Base-by-base conservation (phyloP, 192 early-diverging fungal genomes). In the Pilobolus umbonatus region DNA sequence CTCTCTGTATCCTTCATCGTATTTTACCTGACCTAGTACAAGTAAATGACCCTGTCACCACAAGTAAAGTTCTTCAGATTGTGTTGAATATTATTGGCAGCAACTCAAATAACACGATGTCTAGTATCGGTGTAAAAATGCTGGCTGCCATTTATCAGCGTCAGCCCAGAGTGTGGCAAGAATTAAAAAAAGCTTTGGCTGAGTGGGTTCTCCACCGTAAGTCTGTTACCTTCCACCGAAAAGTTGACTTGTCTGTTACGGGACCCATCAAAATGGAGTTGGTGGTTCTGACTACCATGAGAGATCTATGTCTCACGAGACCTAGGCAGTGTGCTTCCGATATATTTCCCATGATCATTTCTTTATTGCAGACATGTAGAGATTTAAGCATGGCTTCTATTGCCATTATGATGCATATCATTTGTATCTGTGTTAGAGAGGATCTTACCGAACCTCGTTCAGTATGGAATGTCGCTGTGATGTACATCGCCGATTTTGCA, bases 161-260 rank as follows among this genome's bases (percentile, higher is more conserved):
- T 24, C 78, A 80, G 32, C 79, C 74, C n/a, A 69, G 78, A 35
- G 67, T 72, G 6, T 83, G 80, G 80, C 75, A 71, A 44, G 74
- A 73, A 10, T 57, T 83, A 3, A 70, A 72, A n/a, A 66, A 71
- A 34, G 64, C 78, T 2, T 64, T 83, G 10, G 50, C 68, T 4
- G 74, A 75, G 11, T 83, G 80, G 80, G 68, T 76, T 11, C 55
- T 75, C 34, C 70, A 58, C 8, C 63, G 80, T 6, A 75, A 72
- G 42, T 53, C 61, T n/a, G 42, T 29, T 17, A 51, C 54, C 17
- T 24, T 44, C 4, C 39, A 28, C 25, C 28, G 53, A 22, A 29
- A 25, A 29, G 31, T 46, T 11, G 32, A 32, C 38, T 36, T 24
- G 22, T 24, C 19, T 11, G 45, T 10, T 38, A 54, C 35, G n/a